Conservation (phyloP, 805 yeast genomes). For the Candida lessepsii region DNA sequence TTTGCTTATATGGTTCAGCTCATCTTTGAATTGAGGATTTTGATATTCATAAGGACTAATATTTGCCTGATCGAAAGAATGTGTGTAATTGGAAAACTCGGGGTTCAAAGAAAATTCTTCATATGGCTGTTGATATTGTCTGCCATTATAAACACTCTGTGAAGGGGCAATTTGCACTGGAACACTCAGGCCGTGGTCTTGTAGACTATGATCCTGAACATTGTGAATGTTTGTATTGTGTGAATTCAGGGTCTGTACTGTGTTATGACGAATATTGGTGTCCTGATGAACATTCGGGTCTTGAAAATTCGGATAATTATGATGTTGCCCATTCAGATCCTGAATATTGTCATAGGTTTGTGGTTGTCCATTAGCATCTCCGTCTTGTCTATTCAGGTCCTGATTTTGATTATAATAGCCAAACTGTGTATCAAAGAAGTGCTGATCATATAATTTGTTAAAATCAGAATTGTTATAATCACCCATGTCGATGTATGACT, state of each 20-base stretch:
- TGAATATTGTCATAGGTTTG: background rate
- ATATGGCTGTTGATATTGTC: slow-evolving; percentile 3
- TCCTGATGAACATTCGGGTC: background rate
- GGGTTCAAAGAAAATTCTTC: slow-evolving; percentile 3
- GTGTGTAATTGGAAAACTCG: slow-evolving; percentile 3
- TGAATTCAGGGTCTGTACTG: too few species aligned
- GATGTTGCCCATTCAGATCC: background rate
- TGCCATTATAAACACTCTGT: background rate
- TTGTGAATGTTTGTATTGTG: too few species aligned
- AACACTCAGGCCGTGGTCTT: background rate
- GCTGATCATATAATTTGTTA: slow-evolving; percentile 14
- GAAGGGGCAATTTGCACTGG: background rate
- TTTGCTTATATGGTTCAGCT: too few species aligned
- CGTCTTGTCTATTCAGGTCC: background rate
- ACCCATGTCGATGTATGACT: too few species aligned
- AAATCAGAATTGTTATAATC: slow-evolving; percentile 11
- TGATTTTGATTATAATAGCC: slow-evolving; percentile 2
- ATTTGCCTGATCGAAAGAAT: slow-evolving; percentile 4
- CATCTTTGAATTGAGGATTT: too few species aligned
- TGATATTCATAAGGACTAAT: slow-evolving; percentile 5
- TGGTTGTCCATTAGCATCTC: background rate
- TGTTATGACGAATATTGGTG: too few species aligned
- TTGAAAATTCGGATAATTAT: background rate
- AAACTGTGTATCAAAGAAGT: slow-evolving; percentile 8
- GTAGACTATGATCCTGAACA: background rate